Conservation (phyloP, 345 rosid genomes). For the Cardiospermum halicacabum region DNA sequence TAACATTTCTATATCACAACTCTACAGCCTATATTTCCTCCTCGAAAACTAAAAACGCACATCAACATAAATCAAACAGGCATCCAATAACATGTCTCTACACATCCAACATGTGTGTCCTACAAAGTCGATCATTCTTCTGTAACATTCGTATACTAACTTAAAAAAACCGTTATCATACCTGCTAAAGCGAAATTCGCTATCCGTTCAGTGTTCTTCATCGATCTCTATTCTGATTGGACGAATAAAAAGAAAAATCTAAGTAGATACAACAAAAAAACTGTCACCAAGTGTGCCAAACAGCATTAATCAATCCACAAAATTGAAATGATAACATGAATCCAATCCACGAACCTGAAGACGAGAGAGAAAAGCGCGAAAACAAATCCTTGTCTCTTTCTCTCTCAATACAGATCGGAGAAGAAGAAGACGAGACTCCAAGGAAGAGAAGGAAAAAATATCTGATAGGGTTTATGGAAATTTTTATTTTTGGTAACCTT, state of each 20-base stretch:
- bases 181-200: slow-evolving; percentile 88
- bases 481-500: neutral
- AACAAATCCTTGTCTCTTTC: slow-evolving; percentile 14
- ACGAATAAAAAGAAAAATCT: neutral
- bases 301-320: neutral
- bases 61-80: neutral
- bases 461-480: slow-evolving; percentile 8
- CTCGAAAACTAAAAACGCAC: neutral
- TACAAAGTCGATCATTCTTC: neutral
- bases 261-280: neutral
- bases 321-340: neutral
- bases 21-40: neutral
- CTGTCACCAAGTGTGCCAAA: slow-evolving; percentile 2
- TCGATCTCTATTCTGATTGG: slow-evolving; percentile 17
- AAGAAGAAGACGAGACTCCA: neutral
- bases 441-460: neutral
- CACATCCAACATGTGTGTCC: neutral
- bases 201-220: slow-evolving; percentile 76
- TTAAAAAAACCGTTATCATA: slow-evolving; percentile 14
- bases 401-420: slow-evolving; percentile 31
- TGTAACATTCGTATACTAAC: neutral
- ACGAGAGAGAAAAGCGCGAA: slow-evolving; percentile 6
- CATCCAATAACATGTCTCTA: neutral
- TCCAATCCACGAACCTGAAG: neutral
- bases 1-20: neutral